These are phyloP conservation scores for Globisporangium uncinulatum DNA, from an alignment of 352 stramenopile genomes.

Conservation along the genomic window DNA sequence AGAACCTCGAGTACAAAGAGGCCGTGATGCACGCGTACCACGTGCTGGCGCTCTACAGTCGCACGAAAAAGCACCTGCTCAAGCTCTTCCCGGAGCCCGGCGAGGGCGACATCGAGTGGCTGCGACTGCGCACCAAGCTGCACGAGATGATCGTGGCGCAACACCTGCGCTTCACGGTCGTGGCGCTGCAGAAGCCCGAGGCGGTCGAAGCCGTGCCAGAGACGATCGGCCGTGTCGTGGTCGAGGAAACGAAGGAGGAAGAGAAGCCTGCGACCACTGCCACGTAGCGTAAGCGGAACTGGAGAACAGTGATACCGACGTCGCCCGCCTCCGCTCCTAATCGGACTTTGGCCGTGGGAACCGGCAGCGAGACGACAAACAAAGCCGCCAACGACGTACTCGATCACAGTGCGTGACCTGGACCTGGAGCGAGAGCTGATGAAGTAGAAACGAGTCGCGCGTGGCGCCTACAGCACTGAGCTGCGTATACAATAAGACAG, in stretches of 20 bases:
- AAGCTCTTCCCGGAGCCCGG: conserved; percentile 82
- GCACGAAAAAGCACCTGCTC: conserved; percentile 78
- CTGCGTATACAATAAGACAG: too few species aligned
- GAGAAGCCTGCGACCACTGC: conserved; percentile 38
- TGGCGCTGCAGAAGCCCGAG: conserved; percentile 75
- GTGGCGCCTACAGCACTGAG: too few species aligned
- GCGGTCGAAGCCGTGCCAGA: conserved; percentile 20
- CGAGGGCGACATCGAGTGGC: conserved; percentile 88
- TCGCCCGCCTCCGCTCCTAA: too few species aligned
- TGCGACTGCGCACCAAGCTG: conserved; percentile 86
- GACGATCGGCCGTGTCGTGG: conserved; percentile 13
- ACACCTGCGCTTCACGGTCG: conserved; percentile 84
- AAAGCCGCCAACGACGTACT: conserved; percentile 22
- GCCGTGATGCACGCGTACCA: conserved; percentile 91
- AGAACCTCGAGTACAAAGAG: conserved; percentile 89
- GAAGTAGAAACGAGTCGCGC: conserved; percentile 20
- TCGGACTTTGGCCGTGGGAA: too few species aligned
- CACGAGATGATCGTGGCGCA: conserved; percentile 92
- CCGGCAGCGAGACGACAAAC: too few species aligned
- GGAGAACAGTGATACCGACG: too few species aligned
- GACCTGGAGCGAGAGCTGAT: conserved; percentile 79
- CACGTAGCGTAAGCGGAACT: too few species aligned
- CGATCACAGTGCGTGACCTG: conserved; percentile 71
- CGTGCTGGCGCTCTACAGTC: conserved; percentile 83
- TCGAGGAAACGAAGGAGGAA: conserved; percentile 44